Evolutionary conservation across 2,329 filamentous ascomycete genomes (phyloP).

Genomic region (Aspergillus calidoustus): DNA sequence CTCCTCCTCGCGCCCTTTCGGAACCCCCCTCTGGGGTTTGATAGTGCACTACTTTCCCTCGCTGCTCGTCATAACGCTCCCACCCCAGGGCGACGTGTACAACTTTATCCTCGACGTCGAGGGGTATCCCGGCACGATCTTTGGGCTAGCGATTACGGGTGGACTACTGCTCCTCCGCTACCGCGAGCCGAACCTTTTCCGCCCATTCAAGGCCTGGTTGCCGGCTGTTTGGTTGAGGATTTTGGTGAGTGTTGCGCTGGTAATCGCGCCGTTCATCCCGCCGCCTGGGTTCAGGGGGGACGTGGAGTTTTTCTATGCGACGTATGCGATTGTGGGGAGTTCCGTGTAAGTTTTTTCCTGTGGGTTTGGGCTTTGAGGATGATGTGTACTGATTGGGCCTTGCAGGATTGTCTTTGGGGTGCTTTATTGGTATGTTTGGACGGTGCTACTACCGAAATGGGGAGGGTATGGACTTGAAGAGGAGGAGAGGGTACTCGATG

Average conservation of each 20-base stretch:
- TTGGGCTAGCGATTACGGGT: constrained; percentile 60
- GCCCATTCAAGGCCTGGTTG: constrained; percentile 70
- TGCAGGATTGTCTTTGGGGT: constrained; percentile 61
- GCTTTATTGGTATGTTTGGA: constrained; percentile 72
- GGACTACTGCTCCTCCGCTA: constrained; percentile 66
- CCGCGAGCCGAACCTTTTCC: constrained; percentile 61
- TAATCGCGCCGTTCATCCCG: constrained; percentile 67
- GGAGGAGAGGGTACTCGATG: constrained; percentile 61
- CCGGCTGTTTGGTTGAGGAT: constrained; percentile 63
- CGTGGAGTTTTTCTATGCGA: constrained; percentile 55
- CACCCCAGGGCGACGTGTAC: constrained; percentile 69
- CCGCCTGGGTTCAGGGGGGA: constrained; percentile 54
- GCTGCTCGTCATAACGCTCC: constrained; percentile 67
- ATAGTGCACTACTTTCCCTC: constrained; percentile 72
- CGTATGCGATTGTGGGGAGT: constrained; percentile 58
- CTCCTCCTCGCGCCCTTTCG: constrained; percentile 69
- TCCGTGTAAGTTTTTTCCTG: constrained; percentile 43
- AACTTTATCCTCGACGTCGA: constrained; percentile 75
- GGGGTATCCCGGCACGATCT: constrained; percentile 68
- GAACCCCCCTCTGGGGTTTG: constrained; percentile 69
- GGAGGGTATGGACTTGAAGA: constrained; percentile 68
- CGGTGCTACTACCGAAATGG: constrained; percentile 62
- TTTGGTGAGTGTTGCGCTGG: constrained; percentile 50
- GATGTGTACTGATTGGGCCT: constrained; percentile 2
- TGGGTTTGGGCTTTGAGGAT: neutral